phyloP scores from a whole-genome alignment of 768 basidiomycete genomes.

The Russula vinacea region DNA sequence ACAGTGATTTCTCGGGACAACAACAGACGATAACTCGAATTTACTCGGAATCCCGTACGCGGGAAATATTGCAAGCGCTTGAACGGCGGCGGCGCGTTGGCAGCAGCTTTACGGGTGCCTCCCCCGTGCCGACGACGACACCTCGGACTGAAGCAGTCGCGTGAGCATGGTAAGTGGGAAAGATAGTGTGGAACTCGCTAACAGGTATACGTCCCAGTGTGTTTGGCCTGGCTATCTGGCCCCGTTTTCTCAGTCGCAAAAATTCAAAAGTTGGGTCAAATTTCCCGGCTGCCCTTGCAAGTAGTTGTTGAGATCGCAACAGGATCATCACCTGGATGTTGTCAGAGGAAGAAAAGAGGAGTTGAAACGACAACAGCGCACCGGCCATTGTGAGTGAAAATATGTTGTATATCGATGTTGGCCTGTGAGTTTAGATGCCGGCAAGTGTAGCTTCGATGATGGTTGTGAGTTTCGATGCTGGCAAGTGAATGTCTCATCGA shows the following conservation, averaged over 20 bases:
- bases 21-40: no score
- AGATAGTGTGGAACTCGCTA: background rate
- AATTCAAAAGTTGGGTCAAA: background rate
- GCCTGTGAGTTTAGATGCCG: no score
- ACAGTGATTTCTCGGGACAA: no score
- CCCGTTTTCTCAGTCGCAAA: background rate
- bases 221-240: background rate
- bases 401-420: no score
- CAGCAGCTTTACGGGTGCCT: background rate
- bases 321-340: background rate
- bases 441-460: no score
- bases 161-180: background rate
- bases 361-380: background rate
- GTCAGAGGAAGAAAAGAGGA: constrained; percentile 7
- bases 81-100: background rate
- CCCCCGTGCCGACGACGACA: background rate
- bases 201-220: constrained; percentile 10
- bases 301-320: constrained; percentile 15
- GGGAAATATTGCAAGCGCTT: no score
- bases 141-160: background rate
- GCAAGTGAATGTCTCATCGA: background rate
- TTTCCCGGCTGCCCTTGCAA: background rate
- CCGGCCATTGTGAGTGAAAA: constrained; percentile 2
- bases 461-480: background rate
- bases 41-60: no score